Percentiles rank a stretch among this genome's conserved stretches.
Evolutionary conservation across 2,329 filamentous ascomycete genomes (phyloP).

Genomic region (Hymenoscyphus repandus): DNA sequence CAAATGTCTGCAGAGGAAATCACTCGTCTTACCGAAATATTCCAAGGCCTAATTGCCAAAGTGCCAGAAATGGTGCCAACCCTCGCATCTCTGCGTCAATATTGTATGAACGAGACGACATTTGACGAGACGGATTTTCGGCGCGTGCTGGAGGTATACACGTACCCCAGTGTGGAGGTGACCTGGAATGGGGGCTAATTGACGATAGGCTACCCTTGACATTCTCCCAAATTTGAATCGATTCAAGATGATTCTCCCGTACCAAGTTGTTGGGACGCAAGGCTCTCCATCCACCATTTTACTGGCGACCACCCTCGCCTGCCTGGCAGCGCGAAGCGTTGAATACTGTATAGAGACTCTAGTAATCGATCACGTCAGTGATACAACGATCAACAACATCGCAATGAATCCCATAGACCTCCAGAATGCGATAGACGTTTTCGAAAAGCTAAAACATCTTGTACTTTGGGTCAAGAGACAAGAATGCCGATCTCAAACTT

Average conservation of each 20-base stretch:
- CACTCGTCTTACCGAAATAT: slow-evolving; percentile 41
- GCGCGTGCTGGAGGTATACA: slow-evolving; percentile 33
- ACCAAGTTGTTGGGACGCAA: slow-evolving; percentile 43
- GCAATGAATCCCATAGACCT: slow-evolving; percentile 49
- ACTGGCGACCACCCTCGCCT: slow-evolving; percentile 47
- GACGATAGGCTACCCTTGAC: slow-evolving; percentile 34
- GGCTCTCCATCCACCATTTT: slow-evolving; percentile 45
- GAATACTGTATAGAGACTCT: slow-evolving; percentile 42
- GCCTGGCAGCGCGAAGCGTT: slow-evolving; percentile 40
- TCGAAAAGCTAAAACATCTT: slow-evolving; percentile 40
- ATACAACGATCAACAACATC: slow-evolving; percentile 42
- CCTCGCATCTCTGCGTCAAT: slow-evolving; percentile 39
- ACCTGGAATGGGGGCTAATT: slow-evolving; percentile 1
- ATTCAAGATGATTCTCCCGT: slow-evolving; percentile 47
- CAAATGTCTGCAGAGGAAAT: slow-evolving; percentile 40
- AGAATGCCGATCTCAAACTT: slow-evolving; percentile 35
- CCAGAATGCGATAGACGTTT: slow-evolving; percentile 40
- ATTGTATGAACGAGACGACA: slow-evolving; percentile 43
- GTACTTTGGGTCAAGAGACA: slow-evolving; percentile 43
- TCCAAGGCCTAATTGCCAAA: slow-evolving; percentile 34
- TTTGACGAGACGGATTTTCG: slow-evolving; percentile 47
- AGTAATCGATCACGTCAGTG: slow-evolving; percentile 46
- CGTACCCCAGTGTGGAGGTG: neutral
- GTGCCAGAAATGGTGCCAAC: slow-evolving; percentile 42
- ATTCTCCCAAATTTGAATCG: slow-evolving; percentile 41